Percentiles rank a stretch among this genome's conserved stretches.
phyloP scores from a whole-genome alignment of 148 eudicot genomes.

The Camellia sinensis region DNA sequence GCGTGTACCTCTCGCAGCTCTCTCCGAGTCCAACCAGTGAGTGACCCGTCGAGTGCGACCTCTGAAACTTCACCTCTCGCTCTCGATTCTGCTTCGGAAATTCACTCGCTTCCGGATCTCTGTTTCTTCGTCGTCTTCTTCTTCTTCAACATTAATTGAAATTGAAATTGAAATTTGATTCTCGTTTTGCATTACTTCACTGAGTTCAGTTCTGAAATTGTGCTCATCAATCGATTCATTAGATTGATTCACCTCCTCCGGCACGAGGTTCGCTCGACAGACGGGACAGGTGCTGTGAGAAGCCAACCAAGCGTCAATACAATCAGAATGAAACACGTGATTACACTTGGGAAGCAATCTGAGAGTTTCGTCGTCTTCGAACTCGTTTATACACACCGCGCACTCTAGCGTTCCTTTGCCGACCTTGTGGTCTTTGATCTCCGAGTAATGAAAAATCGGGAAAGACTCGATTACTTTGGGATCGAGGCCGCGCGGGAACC shows the following conservation, averaged over 20 bases:
- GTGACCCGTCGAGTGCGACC: slow-evolving; percentile 52
- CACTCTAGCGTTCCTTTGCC: slow-evolving; percentile 45
- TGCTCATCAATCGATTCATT: not conserved
- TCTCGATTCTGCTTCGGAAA: not conserved
- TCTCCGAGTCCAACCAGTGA: slow-evolving; percentile 28
- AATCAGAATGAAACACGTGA: slow-evolving; percentile 49
- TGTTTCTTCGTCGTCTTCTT: not conserved
- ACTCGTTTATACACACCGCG: slow-evolving; percentile 49
- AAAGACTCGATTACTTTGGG: slow-evolving; percentile 24
- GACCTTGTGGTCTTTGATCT: slow-evolving; percentile 29
- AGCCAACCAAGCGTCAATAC: slow-evolving; percentile 48
- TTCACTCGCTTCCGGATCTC: not conserved
- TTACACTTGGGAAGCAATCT: slow-evolving; percentile 44
- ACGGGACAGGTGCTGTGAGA: slow-evolving; percentile 43
- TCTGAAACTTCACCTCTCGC: slow-evolving; percentile 5
- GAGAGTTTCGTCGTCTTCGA: slow-evolving; percentile 31
- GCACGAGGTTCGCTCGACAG: slow-evolving; percentile 20
- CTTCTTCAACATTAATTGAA: not conserved
- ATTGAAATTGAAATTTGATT: slow-evolving; percentile 2
- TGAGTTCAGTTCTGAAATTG: not conserved
- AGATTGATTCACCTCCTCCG: not conserved
- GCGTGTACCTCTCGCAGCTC: slow-evolving; percentile 38
- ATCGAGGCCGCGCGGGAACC: slow-evolving; percentile 24
- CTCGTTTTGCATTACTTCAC: not conserved
- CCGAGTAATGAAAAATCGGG: slow-evolving; percentile 37